A percentile compares a stretch with the other conserved stretches of the same genome.
phyloP scores from a whole-genome alignment of 2,329 filamentous ascomycete genomes.

The Epichloe typhina region DNA sequence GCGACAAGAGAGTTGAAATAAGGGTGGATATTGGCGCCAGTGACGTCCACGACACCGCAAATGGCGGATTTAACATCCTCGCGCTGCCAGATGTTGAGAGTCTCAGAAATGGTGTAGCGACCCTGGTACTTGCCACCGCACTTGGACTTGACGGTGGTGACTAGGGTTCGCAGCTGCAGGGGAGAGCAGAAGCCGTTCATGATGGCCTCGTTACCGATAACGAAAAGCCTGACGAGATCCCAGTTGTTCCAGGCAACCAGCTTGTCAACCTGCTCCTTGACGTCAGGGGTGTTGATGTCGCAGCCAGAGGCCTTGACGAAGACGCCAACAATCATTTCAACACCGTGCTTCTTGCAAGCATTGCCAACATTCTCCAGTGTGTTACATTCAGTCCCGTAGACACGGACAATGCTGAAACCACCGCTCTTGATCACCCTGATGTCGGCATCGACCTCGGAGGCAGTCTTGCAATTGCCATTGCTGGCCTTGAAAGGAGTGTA shows the following conservation, averaged over 20 bases:
- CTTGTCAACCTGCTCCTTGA: slow-evolving; percentile 59
- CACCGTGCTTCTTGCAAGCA: slow-evolving; percentile 50
- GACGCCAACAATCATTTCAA: slow-evolving; percentile 78
- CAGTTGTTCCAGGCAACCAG: slow-evolving; percentile 64
- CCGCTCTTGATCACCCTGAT: slow-evolving; percentile 47
- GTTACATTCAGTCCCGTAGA: slow-evolving; percentile 88
- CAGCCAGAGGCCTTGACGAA: slow-evolving; percentile 60
- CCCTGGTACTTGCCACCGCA: slow-evolving; percentile 60
- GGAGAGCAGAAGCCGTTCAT: slow-evolving; percentile 59
- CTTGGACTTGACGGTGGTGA: slow-evolving; percentile 49
- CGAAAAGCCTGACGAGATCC: slow-evolving; percentile 64
- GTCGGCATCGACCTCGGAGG: slow-evolving; percentile 43
- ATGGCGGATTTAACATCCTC: slow-evolving; percentile 42
- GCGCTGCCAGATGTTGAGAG: slow-evolving; percentile 64
- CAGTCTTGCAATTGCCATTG: slow-evolving; percentile 50
- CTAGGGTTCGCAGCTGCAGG: slow-evolving; percentile 53
- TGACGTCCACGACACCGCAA: slow-evolving; percentile 63
- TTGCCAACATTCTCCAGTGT: slow-evolving; percentile 63
- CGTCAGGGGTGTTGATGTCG: slow-evolving; percentile 42
- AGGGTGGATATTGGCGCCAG: slow-evolving; percentile 79
- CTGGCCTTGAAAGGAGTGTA: slow-evolving; percentile 59
- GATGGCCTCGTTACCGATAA: slow-evolving; percentile 85
- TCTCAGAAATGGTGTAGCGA: slow-evolving; percentile 73
- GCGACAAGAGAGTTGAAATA: slow-evolving; percentile 68
- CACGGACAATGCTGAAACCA: slow-evolving; percentile 60